Percentiles rank a stretch among this genome's conserved stretches.
Conservation (phyloP, 225 moss, liverwort and hornwort genomes). For the Bryoerythrophyllum caledonicum region DNA sequence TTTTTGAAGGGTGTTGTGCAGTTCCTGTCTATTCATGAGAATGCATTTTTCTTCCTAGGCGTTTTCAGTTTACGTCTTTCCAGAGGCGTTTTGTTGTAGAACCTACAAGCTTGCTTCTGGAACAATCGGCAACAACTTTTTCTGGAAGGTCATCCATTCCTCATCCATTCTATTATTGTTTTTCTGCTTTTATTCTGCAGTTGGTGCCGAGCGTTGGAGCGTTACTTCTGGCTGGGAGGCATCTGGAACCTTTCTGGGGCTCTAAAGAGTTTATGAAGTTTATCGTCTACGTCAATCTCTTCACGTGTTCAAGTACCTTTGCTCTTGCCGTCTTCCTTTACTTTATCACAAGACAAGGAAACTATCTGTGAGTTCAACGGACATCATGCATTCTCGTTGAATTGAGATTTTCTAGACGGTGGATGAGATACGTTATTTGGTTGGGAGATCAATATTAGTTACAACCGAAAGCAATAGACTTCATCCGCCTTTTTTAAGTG, state of each 20-base stretch:
- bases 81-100: background rate
- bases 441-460: background rate
- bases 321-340: slow-evolving; percentile 79
- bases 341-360: slow-evolving; percentile 71
- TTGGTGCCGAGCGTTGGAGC: slow-evolving; percentile 59
- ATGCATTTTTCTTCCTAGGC: background rate
- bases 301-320: slow-evolving; percentile 75
- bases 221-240: slow-evolving; percentile 69
- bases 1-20: background rate
- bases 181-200: slow-evolving; percentile 29
- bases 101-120: background rate
- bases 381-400: slow-evolving; percentile 15
- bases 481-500: background rate
- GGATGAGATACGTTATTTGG: background rate
- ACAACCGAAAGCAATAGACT: background rate
- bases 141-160: background rate
- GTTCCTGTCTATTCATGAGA: background rate
- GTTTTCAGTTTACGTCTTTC: background rate
- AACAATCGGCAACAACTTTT: background rate
- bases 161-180: too few species aligned
- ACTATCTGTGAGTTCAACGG: slow-evolving; percentile 51
- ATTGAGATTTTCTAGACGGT: slow-evolving; percentile 7
- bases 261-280: slow-evolving; percentile 92
- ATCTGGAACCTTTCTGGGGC: slow-evolving; percentile 96
- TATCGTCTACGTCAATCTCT: slow-evolving; percentile 70